Conservation (phyloP, 331 rosid genomes). For the Erythrophleum ivorense region DNA sequence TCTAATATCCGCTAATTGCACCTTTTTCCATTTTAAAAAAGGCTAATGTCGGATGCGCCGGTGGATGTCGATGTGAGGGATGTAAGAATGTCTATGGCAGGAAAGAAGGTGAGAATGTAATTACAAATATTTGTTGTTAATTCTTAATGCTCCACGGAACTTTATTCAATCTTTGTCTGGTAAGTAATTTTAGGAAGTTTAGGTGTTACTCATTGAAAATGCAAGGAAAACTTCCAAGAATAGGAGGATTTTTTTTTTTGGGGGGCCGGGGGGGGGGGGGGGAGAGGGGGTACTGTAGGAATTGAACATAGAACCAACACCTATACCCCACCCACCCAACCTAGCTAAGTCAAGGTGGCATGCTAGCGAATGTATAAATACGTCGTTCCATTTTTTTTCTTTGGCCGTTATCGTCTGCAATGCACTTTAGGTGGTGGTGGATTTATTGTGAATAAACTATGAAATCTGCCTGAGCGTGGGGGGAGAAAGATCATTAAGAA, state of each 20-base stretch:
- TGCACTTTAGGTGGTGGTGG: not conserved
- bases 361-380: not conserved
- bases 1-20: not conserved
- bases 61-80: constrained; percentile 57
- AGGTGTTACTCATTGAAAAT: not conserved
- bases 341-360: not conserved
- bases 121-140: not conserved
- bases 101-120: constrained; percentile 54
- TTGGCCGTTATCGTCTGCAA: not conserved
- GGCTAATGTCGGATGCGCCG: constrained; percentile 70
- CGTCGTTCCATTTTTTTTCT: not conserved
- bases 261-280: too few relatives aligned
- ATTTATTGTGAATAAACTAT: not conserved
- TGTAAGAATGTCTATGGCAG: constrained; percentile 59
- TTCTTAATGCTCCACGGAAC: not conserved
- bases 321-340: not conserved
- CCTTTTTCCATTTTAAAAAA: constrained; percentile 13
- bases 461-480: not conserved
- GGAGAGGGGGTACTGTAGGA: not conserved
- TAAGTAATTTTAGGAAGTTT: not conserved
- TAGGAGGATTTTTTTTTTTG: not conserved
- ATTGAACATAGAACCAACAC: not conserved
- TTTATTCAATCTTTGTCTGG: not conserved
- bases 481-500: constrained; percentile 10
- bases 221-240: too few relatives aligned